Evolutionary conservation across 192 early-diverging fungal species (phyloP), one percentile per base, ranked within the genome.

Genomic region (Podila verticillata): DNA sequence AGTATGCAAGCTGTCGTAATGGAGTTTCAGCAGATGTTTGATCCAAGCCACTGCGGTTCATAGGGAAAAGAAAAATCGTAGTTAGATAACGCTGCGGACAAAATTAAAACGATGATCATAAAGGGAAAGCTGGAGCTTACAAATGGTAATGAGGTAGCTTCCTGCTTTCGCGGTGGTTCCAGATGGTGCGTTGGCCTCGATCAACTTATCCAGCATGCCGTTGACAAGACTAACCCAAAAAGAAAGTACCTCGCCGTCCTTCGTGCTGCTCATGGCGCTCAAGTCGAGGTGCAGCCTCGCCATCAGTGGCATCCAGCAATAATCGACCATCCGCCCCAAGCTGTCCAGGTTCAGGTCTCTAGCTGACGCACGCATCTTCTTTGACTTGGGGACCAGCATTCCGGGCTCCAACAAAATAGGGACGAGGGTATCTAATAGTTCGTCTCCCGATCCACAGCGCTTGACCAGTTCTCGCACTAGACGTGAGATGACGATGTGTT

Each of bases 301-400:
- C 75, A 80, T 63, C 36, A 80, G n/a, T 15, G 75, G 75, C 75
- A 80, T 72, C 75, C 75, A 80, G 34, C 69, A 71, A n/a, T 58
- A 29, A 9, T 72, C 70, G 13, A 80, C 75, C 64, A 80, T 63
- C 20, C 75, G 15, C 0, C 61, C 70, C 20, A 63, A 48, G 48
- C 49, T 80, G 31, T 68, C 61, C 30, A 80, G 65, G 34, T 44
- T 80, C 57, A 80, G 36, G 35, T 80, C 75, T 26, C 75, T 36
- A 26, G 36, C 51, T 0, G 75, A 66, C 0, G 69, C 56, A 13
- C 75, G 26, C 59, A 62, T 67, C 26, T 72, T 71, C 32, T 80
- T 80, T 56, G 48, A 48, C 49, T 72, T 67, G 7, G 75, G 70
- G 29, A 80, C 61, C 19, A 80, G 47, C 75, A 80, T 80, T 20